Percentiles rank a stretch among this genome's conserved stretches.
Evolutionary conservation across 495 filamentous ascomycete species (phyloP).

Genomic region (Tetracladium marchalianum): DNA sequence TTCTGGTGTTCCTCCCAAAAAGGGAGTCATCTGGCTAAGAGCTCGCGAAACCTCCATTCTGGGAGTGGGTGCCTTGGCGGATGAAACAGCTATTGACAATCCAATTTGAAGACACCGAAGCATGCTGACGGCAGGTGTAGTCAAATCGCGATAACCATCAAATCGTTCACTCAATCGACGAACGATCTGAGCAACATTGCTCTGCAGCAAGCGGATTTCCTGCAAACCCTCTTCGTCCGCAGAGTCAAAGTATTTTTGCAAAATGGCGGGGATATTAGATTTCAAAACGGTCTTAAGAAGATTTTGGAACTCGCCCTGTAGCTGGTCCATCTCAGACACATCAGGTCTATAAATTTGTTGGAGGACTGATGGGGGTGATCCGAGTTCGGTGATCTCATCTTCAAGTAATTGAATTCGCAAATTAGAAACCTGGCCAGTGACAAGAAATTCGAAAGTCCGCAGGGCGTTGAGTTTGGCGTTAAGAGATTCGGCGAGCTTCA

Average conservation of each 20-base stretch:
- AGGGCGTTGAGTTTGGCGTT: constrained; percentile 49
- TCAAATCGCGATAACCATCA: constrained; percentile 75
- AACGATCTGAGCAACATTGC: constrained; percentile 62
- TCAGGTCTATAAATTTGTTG: constrained; percentile 58
- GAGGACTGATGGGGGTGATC: constrained; percentile 43
- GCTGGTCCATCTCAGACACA: constrained; percentile 50
- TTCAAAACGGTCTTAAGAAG: constrained; percentile 56
- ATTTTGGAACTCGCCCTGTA: constrained; percentile 77
- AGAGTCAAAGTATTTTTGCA: constrained; percentile 11
- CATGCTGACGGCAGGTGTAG: constrained; percentile 67
- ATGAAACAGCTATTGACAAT: constrained; percentile 46
- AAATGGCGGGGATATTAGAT: constrained; percentile 33
- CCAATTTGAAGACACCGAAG: constrained; percentile 73
- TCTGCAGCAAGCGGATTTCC: constrained; percentile 48
- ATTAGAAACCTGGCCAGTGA: constrained; percentile 58
- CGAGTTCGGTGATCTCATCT: constrained; percentile 49
- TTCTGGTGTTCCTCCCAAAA: constrained; percentile 42
- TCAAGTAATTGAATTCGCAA: constrained; percentile 49
- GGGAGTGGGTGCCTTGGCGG: constrained; percentile 16
- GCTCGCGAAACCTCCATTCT: constrained; percentile 6
- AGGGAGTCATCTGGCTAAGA: constrained; percentile 44
- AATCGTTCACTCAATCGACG: constrained; percentile 55
- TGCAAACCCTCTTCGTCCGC: constrained; percentile 16
- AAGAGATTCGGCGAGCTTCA: constrained; percentile 43
- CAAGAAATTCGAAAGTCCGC: constrained; percentile 50